phyloP scores from a whole-genome alignment of 2,329 filamentous ascomycete species.

The Neopestalotiopsis sp. region DNA sequence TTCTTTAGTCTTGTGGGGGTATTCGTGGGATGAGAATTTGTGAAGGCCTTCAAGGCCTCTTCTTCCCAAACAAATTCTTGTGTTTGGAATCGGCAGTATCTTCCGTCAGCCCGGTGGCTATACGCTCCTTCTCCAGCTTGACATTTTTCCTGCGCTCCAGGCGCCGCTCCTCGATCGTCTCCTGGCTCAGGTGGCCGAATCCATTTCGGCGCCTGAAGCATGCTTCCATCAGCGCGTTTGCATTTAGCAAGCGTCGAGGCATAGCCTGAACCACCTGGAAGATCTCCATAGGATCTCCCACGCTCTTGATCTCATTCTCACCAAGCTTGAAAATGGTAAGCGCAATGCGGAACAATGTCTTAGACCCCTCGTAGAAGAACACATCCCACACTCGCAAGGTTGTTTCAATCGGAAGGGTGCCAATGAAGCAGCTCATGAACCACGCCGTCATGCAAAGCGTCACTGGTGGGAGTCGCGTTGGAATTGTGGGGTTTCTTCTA shows the following conservation, averaged over 20 bases:
- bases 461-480: constrained; percentile 78
- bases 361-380: constrained; percentile 94
- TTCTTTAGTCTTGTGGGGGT: background rate
- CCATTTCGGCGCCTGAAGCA: constrained; percentile 83
- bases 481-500: constrained; percentile 45
- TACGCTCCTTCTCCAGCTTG: constrained; percentile 51
- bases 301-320: constrained; percentile 78
- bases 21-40: background rate
- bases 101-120: constrained; percentile 31
- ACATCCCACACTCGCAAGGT: constrained; percentile 94
- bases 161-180: constrained; percentile 78
- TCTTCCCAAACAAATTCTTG: constrained; percentile 48
- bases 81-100: constrained; percentile 40
- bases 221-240: constrained; percentile 80
- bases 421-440: constrained; percentile 98
- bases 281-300: constrained; percentile 90
- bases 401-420: constrained; percentile 88
- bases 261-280: constrained; percentile 92
- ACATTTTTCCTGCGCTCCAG: constrained; percentile 66
- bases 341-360: constrained; percentile 91
- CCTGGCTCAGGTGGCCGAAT: constrained; percentile 82
- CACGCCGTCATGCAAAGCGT: constrained; percentile 92
- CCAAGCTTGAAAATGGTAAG: constrained; percentile 90
- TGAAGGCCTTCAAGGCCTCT: background rate
- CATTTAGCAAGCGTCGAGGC: constrained; percentile 80